These are phyloP conservation scores for Backusella morwellensis DNA, from an alignment of 192 early-diverging fungal genomes.

Conservation along the genomic window DNA sequence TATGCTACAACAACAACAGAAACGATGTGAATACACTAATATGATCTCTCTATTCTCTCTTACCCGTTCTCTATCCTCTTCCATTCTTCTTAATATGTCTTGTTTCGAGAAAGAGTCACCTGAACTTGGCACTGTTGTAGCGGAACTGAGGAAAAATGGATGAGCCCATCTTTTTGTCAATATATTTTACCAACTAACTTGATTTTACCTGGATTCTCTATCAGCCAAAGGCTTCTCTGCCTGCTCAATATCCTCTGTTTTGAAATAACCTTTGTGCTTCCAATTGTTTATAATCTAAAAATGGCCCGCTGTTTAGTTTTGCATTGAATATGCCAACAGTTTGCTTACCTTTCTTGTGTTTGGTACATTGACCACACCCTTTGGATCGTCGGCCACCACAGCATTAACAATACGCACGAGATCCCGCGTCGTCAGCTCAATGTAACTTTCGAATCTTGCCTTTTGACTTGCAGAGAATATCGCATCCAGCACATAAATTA, in stretches of 20 bases:
- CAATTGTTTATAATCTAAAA: slow-evolving; percentile 30
- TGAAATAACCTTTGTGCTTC: slow-evolving; percentile 35
- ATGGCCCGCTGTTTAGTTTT: background rate
- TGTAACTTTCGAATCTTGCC: slow-evolving; percentile 45
- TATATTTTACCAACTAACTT: background rate
- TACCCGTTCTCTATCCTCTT: slow-evolving; percentile 58
- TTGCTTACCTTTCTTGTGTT: slow-evolving; percentile 47
- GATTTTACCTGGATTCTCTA: slow-evolving; percentile 41
- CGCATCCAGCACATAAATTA: slow-evolving; percentile 58
- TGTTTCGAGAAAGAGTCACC: slow-evolving; percentile 35
- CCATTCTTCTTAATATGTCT: slow-evolving; percentile 56
- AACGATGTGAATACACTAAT: background rate
- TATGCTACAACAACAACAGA: slow-evolving; percentile 38
- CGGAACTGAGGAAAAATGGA: background rate
- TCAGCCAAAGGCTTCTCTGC: slow-evolving; percentile 38
- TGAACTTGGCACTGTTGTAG: slow-evolving; percentile 2
- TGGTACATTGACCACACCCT: slow-evolving; percentile 53
- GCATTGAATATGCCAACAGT: background rate
- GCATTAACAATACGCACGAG: slow-evolving; percentile 40
- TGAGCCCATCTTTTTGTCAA: background rate
- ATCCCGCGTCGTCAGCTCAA: slow-evolving; percentile 45
- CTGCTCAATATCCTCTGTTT: slow-evolving; percentile 30
- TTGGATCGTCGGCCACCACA: slow-evolving; percentile 41
- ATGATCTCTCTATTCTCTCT: background rate
- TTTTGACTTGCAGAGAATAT: slow-evolving; percentile 47